These are phyloP conservation scores for Melampsora americana DNA, from an alignment of 1,284 basidiomycete genomes.

Conservation along the genomic window DNA sequence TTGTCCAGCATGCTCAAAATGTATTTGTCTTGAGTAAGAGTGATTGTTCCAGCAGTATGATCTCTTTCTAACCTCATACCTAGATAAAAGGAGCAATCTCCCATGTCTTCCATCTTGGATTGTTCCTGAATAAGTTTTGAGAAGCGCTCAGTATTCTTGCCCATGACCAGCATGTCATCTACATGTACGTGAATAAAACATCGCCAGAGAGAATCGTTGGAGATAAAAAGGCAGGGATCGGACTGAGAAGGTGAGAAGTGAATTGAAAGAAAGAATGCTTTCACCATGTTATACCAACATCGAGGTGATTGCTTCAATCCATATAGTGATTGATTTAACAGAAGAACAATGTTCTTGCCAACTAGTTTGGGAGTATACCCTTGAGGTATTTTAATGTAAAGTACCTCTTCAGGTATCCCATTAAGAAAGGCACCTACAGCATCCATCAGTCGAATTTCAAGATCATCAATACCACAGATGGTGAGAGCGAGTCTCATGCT, in stretches of 20 bases:
- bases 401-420: background rate
- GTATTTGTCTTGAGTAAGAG: conserved; percentile 9
- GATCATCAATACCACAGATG: background rate
- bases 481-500: background rate
- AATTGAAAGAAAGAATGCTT: background rate
- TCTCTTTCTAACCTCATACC: too few relatives aligned
- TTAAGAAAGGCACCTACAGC: conserved; percentile 2
- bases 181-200: background rate
- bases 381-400: too few relatives aligned
- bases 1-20: background rate
- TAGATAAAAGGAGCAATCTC: too few relatives aligned
- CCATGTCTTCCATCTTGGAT: background rate
- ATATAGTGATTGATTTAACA: background rate
- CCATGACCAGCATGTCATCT: too few relatives aligned
- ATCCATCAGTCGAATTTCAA: background rate
- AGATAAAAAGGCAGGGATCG: conserved; percentile 4
- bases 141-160: background rate
- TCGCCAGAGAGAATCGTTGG: background rate
- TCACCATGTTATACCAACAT: conserved; percentile 1
- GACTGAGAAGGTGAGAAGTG: background rate
- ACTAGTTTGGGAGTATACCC: background rate
- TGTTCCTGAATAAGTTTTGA: background rate
- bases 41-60: background rate
- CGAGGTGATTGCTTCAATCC: conserved; percentile 13
- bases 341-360: background rate